Evolutionary conservation across 2,329 filamentous ascomycete species (phyloP), one percentile per base, ranked within the genome.

Genomic region (Beauveria sp.): DNA sequence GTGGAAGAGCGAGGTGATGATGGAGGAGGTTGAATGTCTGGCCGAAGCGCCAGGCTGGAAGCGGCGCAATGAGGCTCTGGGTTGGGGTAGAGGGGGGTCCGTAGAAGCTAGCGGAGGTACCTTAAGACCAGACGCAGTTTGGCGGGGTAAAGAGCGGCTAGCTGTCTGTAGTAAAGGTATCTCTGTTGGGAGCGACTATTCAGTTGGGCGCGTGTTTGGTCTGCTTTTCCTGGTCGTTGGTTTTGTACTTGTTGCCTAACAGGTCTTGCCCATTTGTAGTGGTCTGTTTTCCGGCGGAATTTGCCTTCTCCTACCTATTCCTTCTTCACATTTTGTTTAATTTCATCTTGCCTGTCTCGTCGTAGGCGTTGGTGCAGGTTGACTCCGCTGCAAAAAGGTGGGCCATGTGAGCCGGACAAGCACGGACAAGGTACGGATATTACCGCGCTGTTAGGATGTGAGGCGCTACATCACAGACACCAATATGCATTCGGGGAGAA

Each of bases 21-120:
- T 52, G 57, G 45, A 30, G 38, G 38, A 59, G 47, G 38, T 52
- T 51, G 49, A 40, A 52, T 59, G 57, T 26, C 30, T 34, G 47
- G 57, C 40, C 24, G 57, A 40, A 51, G 46, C 30, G 56, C 22
- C 46, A 18, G 46, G 55, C 55, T 58, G 47, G 57, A 34, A 52
- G 47, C 57, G 56, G 46, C 56, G 57, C 20, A 14, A 43, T 52
- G 57, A 59, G 52, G 57, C 57, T 38, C 28, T 38, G 34, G 34
- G 34, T 38, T 38, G 34, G 34, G 34, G 34, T 38, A 28, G 28
- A 28, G 18, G 28, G 45, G 30, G 46, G 16, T 9, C 16, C 22
- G 34, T 58, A 58, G 46, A 46, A 58, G 52, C 12, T 38, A 38
- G 34, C 34, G 56, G 55, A 40, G 46, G 45, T 24, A 51, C 46